phyloP scores from a whole-genome alignment of 2,329 filamentous ascomycete genomes.

The Aschersonia sp. region DNA sequence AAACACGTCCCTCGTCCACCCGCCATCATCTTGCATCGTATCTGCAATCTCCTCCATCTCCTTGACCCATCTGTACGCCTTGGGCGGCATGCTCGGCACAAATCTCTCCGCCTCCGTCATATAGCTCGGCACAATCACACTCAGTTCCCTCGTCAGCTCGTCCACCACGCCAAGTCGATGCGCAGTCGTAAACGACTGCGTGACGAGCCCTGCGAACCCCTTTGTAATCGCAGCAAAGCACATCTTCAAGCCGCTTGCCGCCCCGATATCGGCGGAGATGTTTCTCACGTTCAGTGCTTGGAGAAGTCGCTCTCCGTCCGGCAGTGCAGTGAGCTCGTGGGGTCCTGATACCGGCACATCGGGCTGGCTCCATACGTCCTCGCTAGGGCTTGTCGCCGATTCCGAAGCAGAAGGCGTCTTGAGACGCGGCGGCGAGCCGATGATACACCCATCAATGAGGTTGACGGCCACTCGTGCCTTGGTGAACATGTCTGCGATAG shows the following conservation, averaged over 20 bases:
- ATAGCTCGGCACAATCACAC: conserved; percentile 29
- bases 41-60: conserved; percentile 66
- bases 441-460: conserved; percentile 45
- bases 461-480: conserved; percentile 22
- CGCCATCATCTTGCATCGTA: conserved; percentile 50
- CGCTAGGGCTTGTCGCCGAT: too few species aligned
- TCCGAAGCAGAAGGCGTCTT: conserved; percentile 7
- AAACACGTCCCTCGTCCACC: conserved; percentile 43
- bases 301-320: conserved; percentile 24
- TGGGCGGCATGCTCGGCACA: conserved; percentile 50
- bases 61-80: conserved; percentile 64
- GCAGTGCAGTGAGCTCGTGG: conserved; percentile 21
- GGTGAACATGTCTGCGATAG: conserved; percentile 28
- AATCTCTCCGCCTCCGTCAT: conserved; percentile 31
- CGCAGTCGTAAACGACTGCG: conserved; percentile 60
- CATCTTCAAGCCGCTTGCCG: conserved; percentile 49
- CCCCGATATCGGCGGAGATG: conserved; percentile 34
- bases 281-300: conserved; percentile 31
- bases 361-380: conserved; percentile 21
- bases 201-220: conserved; percentile 52
- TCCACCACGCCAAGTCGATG: conserved; percentile 45
- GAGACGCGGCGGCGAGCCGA: conserved; percentile 35
- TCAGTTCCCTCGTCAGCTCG: conserved; percentile 42
- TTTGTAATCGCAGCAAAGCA: conserved; percentile 49
- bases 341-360: conserved; percentile 36